A percentile compares a stretch with the other conserved stretches of the same genome.
phyloP scores from a whole-genome alignment of 2,329 filamentous ascomycete species.

The Colletotrichum sp. region DNA sequence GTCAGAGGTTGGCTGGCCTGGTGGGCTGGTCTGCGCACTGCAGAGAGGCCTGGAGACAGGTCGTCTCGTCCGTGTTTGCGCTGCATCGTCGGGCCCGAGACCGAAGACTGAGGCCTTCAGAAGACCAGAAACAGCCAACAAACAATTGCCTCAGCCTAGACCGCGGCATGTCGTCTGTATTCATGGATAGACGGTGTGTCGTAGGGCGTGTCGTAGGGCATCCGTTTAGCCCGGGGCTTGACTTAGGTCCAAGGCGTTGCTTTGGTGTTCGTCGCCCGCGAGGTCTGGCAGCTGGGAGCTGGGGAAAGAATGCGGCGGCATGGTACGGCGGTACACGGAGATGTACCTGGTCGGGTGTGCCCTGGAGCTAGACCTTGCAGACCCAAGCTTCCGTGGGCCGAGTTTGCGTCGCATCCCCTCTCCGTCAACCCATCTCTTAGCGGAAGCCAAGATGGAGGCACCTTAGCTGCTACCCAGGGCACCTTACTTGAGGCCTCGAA shows the following conservation, averaged over 20 bases:
- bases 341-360: neutral
- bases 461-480: slow-evolving; percentile 16
- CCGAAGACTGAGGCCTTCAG: neutral
- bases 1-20: slow-evolving; percentile 8
- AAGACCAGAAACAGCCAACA: neutral
- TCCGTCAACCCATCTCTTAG: slow-evolving; percentile 18
- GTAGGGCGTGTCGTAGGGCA: neutral
- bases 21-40: neutral
- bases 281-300: neutral
- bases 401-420: slow-evolving; percentile 19
- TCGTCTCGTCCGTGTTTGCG: neutral
- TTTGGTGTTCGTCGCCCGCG: neutral
- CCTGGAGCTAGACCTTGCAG: slow-evolving; percentile 16
- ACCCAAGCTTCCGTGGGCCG: slow-evolving; percentile 14
- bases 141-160: neutral
- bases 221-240: neutral
- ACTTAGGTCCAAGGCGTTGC: neutral
- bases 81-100: neutral
- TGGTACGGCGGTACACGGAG: neutral
- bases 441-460: slow-evolving; percentile 18
- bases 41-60: slow-evolving; percentile 5
- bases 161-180: neutral
- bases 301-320: neutral
- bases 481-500: slow-evolving; percentile 17
- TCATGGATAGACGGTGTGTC: neutral